Evolutionary conservation across 2,329 filamentous ascomycete genomes (phyloP).

Genomic region (Aspergillus ibericus): DNA sequence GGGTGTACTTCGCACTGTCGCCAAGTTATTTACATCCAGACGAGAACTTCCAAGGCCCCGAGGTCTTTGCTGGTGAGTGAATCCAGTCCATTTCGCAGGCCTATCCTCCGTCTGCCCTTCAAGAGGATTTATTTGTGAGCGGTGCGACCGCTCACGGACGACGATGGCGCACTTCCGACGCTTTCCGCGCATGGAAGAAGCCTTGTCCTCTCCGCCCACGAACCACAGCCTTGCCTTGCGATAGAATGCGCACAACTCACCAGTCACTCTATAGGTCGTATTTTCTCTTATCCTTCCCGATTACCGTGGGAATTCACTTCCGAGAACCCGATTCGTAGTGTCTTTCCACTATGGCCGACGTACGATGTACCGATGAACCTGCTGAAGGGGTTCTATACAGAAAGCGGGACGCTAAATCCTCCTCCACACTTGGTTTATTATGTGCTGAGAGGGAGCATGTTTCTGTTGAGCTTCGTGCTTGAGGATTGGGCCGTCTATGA

Average conservation of each 20-base stretch:
- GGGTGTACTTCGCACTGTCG: conserved; percentile 89
- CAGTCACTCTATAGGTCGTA: conserved; percentile 64
- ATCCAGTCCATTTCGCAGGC: background rate
- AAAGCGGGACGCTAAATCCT: conserved; percentile 70
- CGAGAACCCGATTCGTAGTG: conserved; percentile 83
- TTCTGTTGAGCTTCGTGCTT: conserved; percentile 89
- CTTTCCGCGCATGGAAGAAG: background rate
- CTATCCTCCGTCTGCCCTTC: background rate
- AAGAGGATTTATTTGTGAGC: background rate
- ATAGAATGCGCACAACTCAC: conserved; percentile 5
- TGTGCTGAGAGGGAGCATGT: conserved; percentile 85
- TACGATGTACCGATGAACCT: conserved; percentile 94
- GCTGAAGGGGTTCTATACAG: conserved; percentile 88
- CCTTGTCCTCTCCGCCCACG: background rate
- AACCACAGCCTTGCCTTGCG: background rate
- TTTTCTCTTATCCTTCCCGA: conserved; percentile 87
- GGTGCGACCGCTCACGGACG: conserved; percentile 4
- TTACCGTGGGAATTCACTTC: conserved; percentile 96
- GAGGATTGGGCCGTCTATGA: conserved; percentile 98
- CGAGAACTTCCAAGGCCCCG: conserved; percentile 97
- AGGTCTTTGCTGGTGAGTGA: conserved; percentile 86
- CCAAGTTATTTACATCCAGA: conserved; percentile 97
- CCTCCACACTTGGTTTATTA: conserved; percentile 88
- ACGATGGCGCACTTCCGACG: background rate
- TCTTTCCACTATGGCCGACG: conserved; percentile 93